These are phyloP conservation scores for Laburnicola sp. DNA, from an alignment of 2,329 filamentous ascomycete species.

Conservation along the genomic window DNA sequence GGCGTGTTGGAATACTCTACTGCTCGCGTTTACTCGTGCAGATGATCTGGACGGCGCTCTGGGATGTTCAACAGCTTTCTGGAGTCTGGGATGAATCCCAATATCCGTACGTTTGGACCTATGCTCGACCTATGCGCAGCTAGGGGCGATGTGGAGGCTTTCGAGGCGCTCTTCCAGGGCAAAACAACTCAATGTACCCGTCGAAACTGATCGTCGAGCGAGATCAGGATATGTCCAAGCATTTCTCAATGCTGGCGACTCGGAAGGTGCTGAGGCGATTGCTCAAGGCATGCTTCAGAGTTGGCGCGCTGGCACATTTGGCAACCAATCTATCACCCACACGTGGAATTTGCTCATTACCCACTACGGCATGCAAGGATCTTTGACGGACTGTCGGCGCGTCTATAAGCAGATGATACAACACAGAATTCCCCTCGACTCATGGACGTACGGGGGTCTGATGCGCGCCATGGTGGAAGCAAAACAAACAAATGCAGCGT, in stretches of 20 bases:
- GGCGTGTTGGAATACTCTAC: conserved; percentile 73
- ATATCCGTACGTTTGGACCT: conserved; percentile 68
- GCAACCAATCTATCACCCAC: conserved; percentile 57
- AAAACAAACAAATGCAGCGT: conserved; percentile 59
- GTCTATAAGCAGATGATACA: conserved; percentile 60
- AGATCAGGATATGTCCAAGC: conserved; percentile 62
- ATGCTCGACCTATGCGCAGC: conserved; percentile 72
- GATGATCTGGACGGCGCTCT: conserved; percentile 70
- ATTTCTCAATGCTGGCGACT: conserved; percentile 54
- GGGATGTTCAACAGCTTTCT: conserved; percentile 65
- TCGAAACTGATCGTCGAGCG: conserved; percentile 27
- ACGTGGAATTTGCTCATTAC: conserved; percentile 80
- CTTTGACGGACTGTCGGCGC: conserved; percentile 58
- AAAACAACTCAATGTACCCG: conserved; percentile 46
- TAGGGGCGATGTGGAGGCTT: conserved; percentile 72
- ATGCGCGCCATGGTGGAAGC: conserved; percentile 61
- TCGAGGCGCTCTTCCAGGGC: conserved; percentile 69
- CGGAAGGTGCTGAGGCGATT: conserved; percentile 49
- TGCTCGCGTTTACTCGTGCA: conserved; percentile 69
- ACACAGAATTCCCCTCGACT: conserved; percentile 56
- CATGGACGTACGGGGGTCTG: conserved; percentile 62
- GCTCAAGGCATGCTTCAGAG: conserved; percentile 63
- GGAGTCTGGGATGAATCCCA: conserved; percentile 55
- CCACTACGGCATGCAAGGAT: conserved; percentile 67
- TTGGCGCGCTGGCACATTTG: conserved; percentile 40